Conservation (phyloP, 148 eudicot genomes). For the Fagopyrum esculentum region DNA sequence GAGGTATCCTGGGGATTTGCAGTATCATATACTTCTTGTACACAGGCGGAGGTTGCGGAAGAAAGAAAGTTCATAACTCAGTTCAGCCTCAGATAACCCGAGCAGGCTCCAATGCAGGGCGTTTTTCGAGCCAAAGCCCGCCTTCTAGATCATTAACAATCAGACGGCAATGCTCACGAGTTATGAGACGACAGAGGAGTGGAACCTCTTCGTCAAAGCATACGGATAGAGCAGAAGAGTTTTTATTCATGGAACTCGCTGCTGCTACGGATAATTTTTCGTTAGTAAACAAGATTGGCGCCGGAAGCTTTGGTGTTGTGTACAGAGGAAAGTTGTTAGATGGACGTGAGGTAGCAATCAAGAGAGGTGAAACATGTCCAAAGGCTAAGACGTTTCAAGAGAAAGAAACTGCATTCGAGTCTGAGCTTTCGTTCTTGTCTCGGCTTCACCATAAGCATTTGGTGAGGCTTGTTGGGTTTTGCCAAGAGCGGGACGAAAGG, state of each 20-base stretch:
- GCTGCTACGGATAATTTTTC: conserved; percentile 41
- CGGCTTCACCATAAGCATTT: conserved; percentile 57
- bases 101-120: conserved; percentile 30
- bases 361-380: conserved; percentile 22
- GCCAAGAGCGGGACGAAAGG: conserved; percentile 43
- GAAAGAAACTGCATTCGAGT: conserved; percentile 37
- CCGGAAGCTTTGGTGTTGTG: conserved; percentile 52
- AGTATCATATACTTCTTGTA: neutral
- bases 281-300: conserved; percentile 41
- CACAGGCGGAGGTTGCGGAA: conserved; percentile 36
- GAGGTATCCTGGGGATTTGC: neutral
- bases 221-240: neutral
- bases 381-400: conserved; percentile 21
- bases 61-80: conserved; percentile 81
- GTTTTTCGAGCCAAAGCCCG: neutral
- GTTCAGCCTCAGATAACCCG: conserved; percentile 79
- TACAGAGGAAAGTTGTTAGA: conserved; percentile 35
- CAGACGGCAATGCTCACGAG: conserved; percentile 1
- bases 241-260: neutral
- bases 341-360: conserved; percentile 55
- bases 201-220: neutral
- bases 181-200: neutral
- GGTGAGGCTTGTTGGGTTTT: conserved; percentile 52
- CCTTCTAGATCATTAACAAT: neutral
- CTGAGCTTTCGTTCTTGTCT: conserved; percentile 31